Percentiles rank a stretch among this genome's conserved stretches.
Conservation (phyloP, 2,329 filamentous ascomycete species). For the Chalaropsis ovoidea region DNA sequence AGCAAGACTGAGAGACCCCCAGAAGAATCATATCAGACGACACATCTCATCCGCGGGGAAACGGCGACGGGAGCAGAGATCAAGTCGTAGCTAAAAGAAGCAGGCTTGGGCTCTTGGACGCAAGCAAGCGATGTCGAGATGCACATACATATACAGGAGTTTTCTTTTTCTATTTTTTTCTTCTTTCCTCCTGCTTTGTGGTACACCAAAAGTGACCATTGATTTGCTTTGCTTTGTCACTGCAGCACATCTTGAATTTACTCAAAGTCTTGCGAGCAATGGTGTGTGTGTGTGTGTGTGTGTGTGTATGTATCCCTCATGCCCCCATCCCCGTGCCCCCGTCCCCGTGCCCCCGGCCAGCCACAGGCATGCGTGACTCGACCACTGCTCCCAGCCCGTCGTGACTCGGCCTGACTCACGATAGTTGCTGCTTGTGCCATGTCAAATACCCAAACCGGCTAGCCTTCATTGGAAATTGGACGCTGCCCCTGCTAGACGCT, state of each 20-base stretch:
- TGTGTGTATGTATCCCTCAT: too few species aligned
- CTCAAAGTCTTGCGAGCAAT: too few species aligned
- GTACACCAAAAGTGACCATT: too few species aligned
- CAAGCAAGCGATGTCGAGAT: slow-evolving; percentile 5
- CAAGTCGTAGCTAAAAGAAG: background rate
- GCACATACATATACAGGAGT: slow-evolving; percentile 11
- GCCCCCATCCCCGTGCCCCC: too few species aligned
- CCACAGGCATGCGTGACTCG: background rate
- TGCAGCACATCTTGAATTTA: too few species aligned
- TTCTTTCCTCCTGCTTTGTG: background rate
- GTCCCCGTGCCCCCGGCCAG: too few species aligned
- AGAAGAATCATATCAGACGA: slow-evolving; percentile 5
- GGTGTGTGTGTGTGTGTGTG: too few species aligned
- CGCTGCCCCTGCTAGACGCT: background rate
- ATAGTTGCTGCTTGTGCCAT: background rate
- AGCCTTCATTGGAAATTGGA: slow-evolving; percentile 6
- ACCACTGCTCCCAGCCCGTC: too few species aligned
- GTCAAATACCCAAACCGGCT: background rate
- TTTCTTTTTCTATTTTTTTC: background rate
- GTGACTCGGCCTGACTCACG: background rate
- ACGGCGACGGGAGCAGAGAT: background rate
- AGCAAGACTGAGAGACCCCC: background rate
- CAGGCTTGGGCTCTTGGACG: background rate
- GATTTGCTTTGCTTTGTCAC: too few species aligned
- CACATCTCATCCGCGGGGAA: background rate